Percentiles rank a stretch among this genome's conserved stretches.
These are phyloP conservation scores for Phytophthora boehmeriae DNA, from an alignment of 352 stramenopile species.

Conservation along the genomic window DNA sequence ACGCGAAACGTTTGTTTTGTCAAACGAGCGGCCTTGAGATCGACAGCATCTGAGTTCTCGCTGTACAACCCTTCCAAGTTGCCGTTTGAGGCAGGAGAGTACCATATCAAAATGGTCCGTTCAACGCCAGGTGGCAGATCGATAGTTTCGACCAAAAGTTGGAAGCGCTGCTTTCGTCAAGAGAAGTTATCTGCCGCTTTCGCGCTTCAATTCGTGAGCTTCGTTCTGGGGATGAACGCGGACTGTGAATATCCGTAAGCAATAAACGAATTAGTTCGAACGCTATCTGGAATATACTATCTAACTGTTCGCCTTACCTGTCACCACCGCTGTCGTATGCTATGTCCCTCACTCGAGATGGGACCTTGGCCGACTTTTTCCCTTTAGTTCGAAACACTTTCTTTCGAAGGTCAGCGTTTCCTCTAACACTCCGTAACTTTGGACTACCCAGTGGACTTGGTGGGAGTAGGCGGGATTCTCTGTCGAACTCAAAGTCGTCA, in stretches of 20 bases:
- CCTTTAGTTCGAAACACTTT: constrained; percentile 56
- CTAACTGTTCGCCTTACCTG: constrained; percentile 45
- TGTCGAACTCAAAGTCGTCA: constrained; percentile 91
- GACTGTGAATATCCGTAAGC: constrained; percentile 49
- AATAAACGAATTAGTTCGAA: not conserved
- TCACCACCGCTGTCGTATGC: constrained; percentile 80
- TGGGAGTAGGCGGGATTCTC: constrained; percentile 52
- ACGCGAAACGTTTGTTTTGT: constrained; percentile 90
- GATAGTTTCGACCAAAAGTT: constrained; percentile 91
- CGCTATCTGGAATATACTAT: not conserved
- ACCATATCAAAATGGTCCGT: constrained; percentile 91
- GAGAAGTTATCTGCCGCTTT: constrained; percentile 43
- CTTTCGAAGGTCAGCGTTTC: constrained; percentile 46
- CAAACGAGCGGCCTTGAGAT: constrained; percentile 81
- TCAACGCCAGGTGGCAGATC: constrained; percentile 86
- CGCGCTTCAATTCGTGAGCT: constrained; percentile 52
- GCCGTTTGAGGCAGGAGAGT: constrained; percentile 56
- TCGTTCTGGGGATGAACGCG: constrained; percentile 80
- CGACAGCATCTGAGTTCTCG: constrained; percentile 60
- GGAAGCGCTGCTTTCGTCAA: constrained; percentile 70
- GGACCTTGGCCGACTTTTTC: constrained; percentile 53
- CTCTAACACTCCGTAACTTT: constrained; percentile 49
- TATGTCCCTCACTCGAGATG: constrained; percentile 62
- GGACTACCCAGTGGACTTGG: constrained; percentile 62
- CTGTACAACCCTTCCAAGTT: constrained; percentile 46